These are phyloP conservation scores for Eruca vesicaria DNA, from an alignment of 441 rosid species.

Conservation along the genomic window DNA sequence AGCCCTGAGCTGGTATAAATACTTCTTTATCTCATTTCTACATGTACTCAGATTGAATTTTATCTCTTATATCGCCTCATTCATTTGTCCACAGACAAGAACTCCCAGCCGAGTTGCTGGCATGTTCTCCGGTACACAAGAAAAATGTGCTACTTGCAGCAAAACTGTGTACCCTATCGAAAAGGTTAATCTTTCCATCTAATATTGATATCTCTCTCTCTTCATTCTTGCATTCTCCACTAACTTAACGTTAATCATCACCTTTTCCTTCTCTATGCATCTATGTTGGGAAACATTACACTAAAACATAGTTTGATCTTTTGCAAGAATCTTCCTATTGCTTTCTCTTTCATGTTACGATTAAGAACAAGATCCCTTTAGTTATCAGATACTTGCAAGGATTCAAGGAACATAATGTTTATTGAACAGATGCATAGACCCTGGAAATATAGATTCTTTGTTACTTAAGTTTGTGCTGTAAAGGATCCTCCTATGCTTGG, in stretches of 20 bases:
- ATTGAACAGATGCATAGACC: not conserved
- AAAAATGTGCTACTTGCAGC: constrained; percentile 85
- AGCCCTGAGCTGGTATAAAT: constrained; percentile 83
- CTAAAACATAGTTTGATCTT: not conserved
- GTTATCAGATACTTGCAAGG: not conserved
- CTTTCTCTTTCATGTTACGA: not conserved
- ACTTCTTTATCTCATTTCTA: constrained; percentile 1
- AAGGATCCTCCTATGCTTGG: not conserved
- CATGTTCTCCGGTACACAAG: constrained; percentile 94
- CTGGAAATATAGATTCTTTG: not conserved
- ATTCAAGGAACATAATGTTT: not conserved
- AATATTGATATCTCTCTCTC: not conserved
- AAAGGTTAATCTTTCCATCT: constrained; percentile 51
- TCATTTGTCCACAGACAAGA: constrained; percentile 61
- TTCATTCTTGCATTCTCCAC: not conserved
- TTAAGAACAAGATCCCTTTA: not conserved
- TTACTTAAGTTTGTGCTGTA: not conserved
- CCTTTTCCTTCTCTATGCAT: not conserved
- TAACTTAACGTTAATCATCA: not conserved
- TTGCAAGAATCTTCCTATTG: not conserved
- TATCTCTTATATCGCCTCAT: not conserved
- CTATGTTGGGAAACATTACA: not conserved
- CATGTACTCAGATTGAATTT: not conserved
- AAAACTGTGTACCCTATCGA: constrained; percentile 95
- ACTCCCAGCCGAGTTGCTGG: constrained; percentile 92